Percentiles rank a stretch among this genome's conserved stretches.
Evolutionary conservation across 148 eudicot genomes (phyloP).

Genomic region (Camellia sinensis): DNA sequence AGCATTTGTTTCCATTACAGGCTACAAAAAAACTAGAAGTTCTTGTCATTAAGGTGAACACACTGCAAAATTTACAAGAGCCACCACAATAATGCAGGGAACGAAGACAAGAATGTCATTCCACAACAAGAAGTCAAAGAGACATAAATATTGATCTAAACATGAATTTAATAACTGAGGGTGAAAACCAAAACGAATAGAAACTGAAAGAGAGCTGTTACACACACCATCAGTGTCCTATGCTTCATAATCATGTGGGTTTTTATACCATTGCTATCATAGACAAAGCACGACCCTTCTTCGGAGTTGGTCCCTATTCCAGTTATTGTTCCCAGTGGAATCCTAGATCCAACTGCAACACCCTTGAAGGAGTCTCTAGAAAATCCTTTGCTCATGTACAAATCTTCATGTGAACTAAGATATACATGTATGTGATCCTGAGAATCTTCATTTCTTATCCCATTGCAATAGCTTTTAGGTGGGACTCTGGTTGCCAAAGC

Average conservation of each 20-base stretch:
- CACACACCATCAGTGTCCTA: constrained; percentile 82
- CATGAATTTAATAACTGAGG: constrained; percentile 1
- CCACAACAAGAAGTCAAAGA: not conserved
- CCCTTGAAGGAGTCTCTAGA: constrained; percentile 19
- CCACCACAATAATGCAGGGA: not conserved
- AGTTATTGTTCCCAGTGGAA: constrained; percentile 61
- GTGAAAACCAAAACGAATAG: not conserved
- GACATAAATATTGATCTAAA: not conserved
- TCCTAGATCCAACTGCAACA: constrained; percentile 33
- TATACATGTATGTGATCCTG: constrained; percentile 71
- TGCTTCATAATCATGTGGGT: constrained; percentile 94
- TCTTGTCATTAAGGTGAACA: not conserved
- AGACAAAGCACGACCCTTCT: constrained; percentile 76
- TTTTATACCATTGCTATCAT: constrained; percentile 47
- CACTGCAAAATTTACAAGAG: not conserved
- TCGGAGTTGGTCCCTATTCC: constrained; percentile 77
- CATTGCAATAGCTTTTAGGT: constrained; percentile 36
- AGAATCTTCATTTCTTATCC: constrained; percentile 36
- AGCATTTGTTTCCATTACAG: not conserved
- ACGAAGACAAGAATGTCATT: not conserved
- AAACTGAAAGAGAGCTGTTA: constrained; percentile 12
- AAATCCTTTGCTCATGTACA: constrained; percentile 17
- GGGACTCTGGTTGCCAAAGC: constrained; percentile 78
- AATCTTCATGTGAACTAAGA: constrained; percentile 45
- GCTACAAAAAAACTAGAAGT: constrained; percentile 14